These are phyloP conservation scores for Vaccinium corymbosum DNA, from an alignment of 148 eudicot genomes.

Conservation along the genomic window DNA sequence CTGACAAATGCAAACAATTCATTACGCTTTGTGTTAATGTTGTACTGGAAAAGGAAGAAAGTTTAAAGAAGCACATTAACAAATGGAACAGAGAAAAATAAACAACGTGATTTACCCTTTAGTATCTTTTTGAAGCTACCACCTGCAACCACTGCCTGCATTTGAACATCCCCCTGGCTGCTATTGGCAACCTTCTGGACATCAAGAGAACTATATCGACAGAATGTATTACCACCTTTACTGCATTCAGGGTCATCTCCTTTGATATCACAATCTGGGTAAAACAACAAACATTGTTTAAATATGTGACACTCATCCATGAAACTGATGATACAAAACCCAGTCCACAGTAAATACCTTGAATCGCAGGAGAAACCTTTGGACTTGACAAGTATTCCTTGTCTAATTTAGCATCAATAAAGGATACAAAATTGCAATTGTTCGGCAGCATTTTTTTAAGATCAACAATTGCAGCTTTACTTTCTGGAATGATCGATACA, in stretches of 20 bases:
- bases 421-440: too few species aligned
- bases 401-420: slow-evolving; percentile 8
- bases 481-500: too few species aligned
- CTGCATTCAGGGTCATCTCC: slow-evolving; percentile 26
- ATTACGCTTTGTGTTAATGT: background rate
- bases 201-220: slow-evolving; percentile 20
- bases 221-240: slow-evolving; percentile 19
- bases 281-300: slow-evolving; percentile 8
- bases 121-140: slow-evolving; percentile 20
- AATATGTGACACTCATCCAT: slow-evolving; percentile 7
- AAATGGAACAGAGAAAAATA: background rate
- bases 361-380: slow-evolving; percentile 18
- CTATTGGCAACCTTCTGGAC: slow-evolving; percentile 29
- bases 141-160: slow-evolving; percentile 19
- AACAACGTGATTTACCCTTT: slow-evolving; percentile 32
- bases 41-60: background rate
- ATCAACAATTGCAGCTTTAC: too few species aligned
- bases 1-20: slow-evolving; percentile 12
- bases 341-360: slow-evolving; percentile 29
- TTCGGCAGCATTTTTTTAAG: too few species aligned
- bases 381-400: slow-evolving; percentile 21
- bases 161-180: slow-evolving; percentile 16
- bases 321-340: slow-evolving; percentile 4
- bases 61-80: background rate
- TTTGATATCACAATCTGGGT: slow-evolving; percentile 9